Evolutionary conservation across 192 early-diverging fungal species (phyloP).

Genomic region (Backusella liffmaniae): DNA sequence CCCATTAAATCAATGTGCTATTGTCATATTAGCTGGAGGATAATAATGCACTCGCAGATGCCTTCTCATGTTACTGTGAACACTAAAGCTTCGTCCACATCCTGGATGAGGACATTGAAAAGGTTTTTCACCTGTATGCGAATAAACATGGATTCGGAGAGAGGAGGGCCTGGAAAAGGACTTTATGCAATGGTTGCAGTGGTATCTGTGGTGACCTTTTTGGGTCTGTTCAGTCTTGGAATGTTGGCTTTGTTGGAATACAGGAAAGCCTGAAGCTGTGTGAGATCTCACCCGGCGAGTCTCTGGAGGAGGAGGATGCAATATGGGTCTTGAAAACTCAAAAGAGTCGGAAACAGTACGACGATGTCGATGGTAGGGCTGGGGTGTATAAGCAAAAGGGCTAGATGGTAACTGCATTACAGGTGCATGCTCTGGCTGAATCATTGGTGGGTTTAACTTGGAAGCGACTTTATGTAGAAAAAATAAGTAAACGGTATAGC

Average conservation of each 20-base stretch:
- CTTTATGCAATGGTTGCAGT: conserved; percentile 58
- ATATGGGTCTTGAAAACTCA: conserved; percentile 1
- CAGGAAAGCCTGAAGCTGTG: conserved; percentile 17
- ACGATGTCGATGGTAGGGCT: not conserved
- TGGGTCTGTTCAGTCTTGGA: conserved; percentile 15
- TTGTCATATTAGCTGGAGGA: conserved; percentile 2
- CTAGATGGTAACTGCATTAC: not conserved
- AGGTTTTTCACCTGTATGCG: conserved; percentile 46
- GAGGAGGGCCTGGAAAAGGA: conserved; percentile 67
- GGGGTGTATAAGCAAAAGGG: not conserved
- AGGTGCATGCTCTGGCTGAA: not conserved
- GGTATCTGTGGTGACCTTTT: conserved; percentile 39
- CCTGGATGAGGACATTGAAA: conserved; percentile 5
- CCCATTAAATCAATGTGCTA: not conserved
- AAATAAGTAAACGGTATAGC: not conserved
- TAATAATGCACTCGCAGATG: conserved; percentile 25
- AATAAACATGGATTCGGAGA: conserved; percentile 47
- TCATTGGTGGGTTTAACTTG: not conserved
- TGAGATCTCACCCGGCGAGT: conserved; percentile 10
- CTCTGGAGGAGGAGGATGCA: not conserved
- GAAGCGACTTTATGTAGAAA: not conserved
- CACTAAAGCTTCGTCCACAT: not conserved
- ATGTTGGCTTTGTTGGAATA: not conserved
- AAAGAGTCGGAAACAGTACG: conserved; percentile 11
- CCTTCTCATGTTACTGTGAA: conserved; percentile 57